Evolutionary conservation across 331 rosid genomes (phyloP), one percentile per base, ranked within the genome.

Genomic region (Dryas integrifolia): DNA sequence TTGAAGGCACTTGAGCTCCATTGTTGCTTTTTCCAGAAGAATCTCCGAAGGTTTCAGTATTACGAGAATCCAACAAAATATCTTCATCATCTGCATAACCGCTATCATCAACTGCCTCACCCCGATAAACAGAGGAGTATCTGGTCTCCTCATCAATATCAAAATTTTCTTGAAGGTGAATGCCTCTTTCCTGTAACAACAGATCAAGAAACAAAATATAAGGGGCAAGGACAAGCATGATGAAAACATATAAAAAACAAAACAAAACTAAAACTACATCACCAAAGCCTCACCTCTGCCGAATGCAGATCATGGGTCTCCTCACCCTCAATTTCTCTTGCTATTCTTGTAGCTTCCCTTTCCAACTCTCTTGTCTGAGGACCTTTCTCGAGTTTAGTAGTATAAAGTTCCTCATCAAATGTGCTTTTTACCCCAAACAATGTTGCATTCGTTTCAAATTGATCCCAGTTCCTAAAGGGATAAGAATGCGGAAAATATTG

Each of bases 251-350:
- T 1, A 30, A 30, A 30, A 30, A 30, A 2, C 2, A 30, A 30
- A 30, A 30, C 35, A 30, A 1, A 30, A 30, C 1, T 30, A 48
- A 44, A 35, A 75, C 72, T 50, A 73, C 35, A 41, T 75, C 45
- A 61, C 16, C 51, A 70, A 66, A 80, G 81, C 72, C 85, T 76
- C 74, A 93, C 98, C 96, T 94, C 98, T 48, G 97, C 97, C 59
- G 88, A 77, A 81, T 94, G 98, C 77, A 86, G 90, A 91, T 94
- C 98, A 74, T 77, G 89, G 47, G 98, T 94, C 4, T 86, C 98
- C 88, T 94, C 98, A 0, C 92, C 96, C 90, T 91, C 98, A 67
- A 91, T 94, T 85, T 94, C 97, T 80, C 89, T 84, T 3, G 98
- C 98, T 71, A 91, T 84, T 87, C 88, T 88, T 69, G 69, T 76